phyloP scores from a whole-genome alignment of 1,284 basidiomycete genomes.

The Boletus mariae region DNA sequence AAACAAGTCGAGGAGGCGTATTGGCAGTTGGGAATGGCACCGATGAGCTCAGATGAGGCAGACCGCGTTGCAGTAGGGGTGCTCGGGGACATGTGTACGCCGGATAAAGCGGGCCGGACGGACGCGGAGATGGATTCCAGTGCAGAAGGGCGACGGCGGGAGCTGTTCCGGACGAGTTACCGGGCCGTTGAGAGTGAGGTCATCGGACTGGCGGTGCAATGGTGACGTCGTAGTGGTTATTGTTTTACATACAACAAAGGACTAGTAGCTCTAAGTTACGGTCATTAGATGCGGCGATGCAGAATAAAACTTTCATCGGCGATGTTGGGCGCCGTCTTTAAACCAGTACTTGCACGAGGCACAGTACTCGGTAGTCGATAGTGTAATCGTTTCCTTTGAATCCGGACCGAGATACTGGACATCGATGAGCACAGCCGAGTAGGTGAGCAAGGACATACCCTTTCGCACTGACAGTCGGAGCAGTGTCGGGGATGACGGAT shows the following conservation, averaged over 20 bases:
- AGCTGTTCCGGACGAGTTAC: conserved; percentile 78
- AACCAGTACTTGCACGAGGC: conserved; percentile 63
- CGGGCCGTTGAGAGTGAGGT: conserved; percentile 87
- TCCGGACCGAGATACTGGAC: conserved; percentile 68
- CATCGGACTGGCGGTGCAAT: conserved; percentile 76
- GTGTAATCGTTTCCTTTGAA: conserved; percentile 53
- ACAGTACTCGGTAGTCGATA: conserved; percentile 55
- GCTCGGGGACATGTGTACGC: conserved; percentile 36
- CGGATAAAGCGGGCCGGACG: conserved; percentile 12
- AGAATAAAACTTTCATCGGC: conserved; percentile 24
- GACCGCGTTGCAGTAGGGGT: conserved; percentile 46
- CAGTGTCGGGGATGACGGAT: conserved; percentile 49
- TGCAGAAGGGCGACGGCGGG: conserved; percentile 40
- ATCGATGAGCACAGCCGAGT: conserved; percentile 9
- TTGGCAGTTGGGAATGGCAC: conserved; percentile 55
- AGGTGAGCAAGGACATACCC: conserved; percentile 29
- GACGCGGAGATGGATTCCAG: conserved; percentile 37
- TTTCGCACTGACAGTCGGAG: conserved; percentile 54
- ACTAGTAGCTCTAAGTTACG: conserved; percentile 30
- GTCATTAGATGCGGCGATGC: conserved; percentile 22
- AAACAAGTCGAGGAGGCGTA: conserved; percentile 73
- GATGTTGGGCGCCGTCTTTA: conserved; percentile 36
- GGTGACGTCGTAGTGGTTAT: conserved; percentile 46
- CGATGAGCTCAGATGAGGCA: conserved; percentile 30
- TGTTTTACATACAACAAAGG: conserved; percentile 15